Base-by-base conservation (phyloP, 164 flowering plant genomes). In the Magnolia officinalis region DNA sequence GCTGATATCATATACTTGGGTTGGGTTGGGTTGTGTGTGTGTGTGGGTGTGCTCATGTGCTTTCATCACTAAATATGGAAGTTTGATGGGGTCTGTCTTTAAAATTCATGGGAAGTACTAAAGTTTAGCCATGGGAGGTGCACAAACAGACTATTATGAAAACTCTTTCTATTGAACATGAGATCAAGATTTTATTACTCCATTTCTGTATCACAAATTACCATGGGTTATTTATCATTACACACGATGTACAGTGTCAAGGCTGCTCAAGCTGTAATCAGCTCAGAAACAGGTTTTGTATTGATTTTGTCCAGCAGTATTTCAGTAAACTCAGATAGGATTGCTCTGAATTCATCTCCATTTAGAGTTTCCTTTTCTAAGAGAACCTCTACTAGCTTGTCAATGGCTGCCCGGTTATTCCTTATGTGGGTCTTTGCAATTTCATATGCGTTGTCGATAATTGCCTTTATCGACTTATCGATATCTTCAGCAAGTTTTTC, bases 401-500 rank as follows among this genome's bases (percentile, higher is more conserved):
- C 95, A 11, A 77, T 72, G 6, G 72, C 79, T 24, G 14, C 79
- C 23, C 74, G 51, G 63, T 71, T 71, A 50, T 87, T 86, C 84
- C 82, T 87, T 77, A 89, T 81, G 71, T 89, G 90, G 20, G 51
- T 78, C 83, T 88, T 88, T 26, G 94, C 94, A 65, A 90, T 74
- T 78, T 87, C 88, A 79, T 88, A 91, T 49, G 96, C 94, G 23
- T 66, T 78, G 10, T 84, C 85, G 5, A 88, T 80, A 45, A 90
- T 89, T 0, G 67, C 45, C 50, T 83, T 59, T 2, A 89, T 84
- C 4, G 92, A 80, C 51, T 52, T 55, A 75, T 89, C 96, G 29
- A 91, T 90, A 74, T 89, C 92, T 72, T 89, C 88, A 29, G 93
- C 96, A 0, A 90, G 89, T 77, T 91, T 91, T 77, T 90, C 92